Base-by-base conservation (phyloP, 2,329 filamentous ascomycete species). In the Colletotrichum sp. region DNA sequence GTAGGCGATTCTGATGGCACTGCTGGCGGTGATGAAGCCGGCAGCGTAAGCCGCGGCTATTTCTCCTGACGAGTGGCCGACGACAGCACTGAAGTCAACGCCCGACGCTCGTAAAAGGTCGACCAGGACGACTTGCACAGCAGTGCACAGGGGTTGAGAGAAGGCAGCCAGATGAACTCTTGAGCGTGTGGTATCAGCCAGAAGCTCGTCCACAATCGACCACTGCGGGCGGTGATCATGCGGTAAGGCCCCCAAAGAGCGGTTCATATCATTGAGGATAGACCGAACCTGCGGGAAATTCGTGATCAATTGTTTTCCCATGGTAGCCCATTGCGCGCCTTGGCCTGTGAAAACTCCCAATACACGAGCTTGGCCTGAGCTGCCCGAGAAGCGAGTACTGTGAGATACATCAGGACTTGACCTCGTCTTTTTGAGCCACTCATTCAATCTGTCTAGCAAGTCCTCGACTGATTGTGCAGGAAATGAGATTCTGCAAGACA, bases 1-100 rank as follows among this genome's bases (percentile, higher is more conserved):
- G 76, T 79, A 81, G 58, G 77, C 78, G 10, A 82, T 78, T 1
- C 73, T 52, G 12, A 83, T 79, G 6, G 82, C 82, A 26, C 81
- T 78, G 4, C 52, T 66, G 5, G 38, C 15, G 16, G 68, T 70
- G 4, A 91, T 69, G 21, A 84, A 80, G 0, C 88, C 88, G 0
- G 87, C 85, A 1, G 88, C 87, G 76, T 89, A 91, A 0, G 87
- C 89, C 0, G 88, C 88, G 1, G 80, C 87, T 18, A 90, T 89
- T 76, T 90, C 88, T 3, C 88, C 88, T 0, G 85, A 87, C 0
- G 87, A 89, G 77, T 90, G 88, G 4, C 88, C 88, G 4, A 88
- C 82, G 0, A 87, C 86, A 2, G 82, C 83, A 3, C 74, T 48
- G 8, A 86, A 83, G 1, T 67, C 60, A 21, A 89, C 70, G 5